Evolutionary conservation across 441 rosid species (phyloP), one percentile per base, ranked within the genome.

Genomic region (Syzygium syzygioides): DNA sequence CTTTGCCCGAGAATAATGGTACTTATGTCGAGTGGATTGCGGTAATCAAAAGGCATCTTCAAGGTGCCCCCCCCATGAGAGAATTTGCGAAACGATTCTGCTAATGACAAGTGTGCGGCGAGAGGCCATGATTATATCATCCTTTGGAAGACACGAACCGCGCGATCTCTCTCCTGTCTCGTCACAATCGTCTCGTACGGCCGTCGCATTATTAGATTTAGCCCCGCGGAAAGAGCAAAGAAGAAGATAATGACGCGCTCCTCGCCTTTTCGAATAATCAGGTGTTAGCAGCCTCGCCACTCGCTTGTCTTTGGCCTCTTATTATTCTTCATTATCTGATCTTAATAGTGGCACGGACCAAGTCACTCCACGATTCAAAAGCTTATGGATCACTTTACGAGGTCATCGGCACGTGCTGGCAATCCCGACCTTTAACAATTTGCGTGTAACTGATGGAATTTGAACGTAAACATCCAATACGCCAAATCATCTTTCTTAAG

Each of bases 361-460:
- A 7, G 14, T 32, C 45, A 19, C 79, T 3, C 26, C 3, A 0
- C 41, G 5, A 64, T 30, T 14, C 41, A 6, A 30, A 18, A 19
- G 28, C 12, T 56, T 9, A 11, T 9, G 62, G 25, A 57, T 57
- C 62, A 4, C 62, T 57, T 10, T 56, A 20, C 10, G 9, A 32
- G 9, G 25, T 66, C 7, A 32, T 32, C 1, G 25, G 1, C 19
- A 32, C 9, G 23, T 37, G 6, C 32, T 0, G 1, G 9, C 2
- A 7, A 18, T 2, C 45, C 4, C 32, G 1, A 8, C 9, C 3
- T 32, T 0, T 2, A 17, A 66, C 2, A 5, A 9, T 4, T 9
- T 66, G 2, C 0, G 5, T 5, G 7, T 1, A 9, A 5, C 2
- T 9, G 2, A 18, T 0, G 2, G 6, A 6, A 34, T 34, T 19